Evolutionary conservation across 2,329 filamentous ascomycete species (phyloP).

Genomic region (Paraphoma chrysanthemicola): DNA sequence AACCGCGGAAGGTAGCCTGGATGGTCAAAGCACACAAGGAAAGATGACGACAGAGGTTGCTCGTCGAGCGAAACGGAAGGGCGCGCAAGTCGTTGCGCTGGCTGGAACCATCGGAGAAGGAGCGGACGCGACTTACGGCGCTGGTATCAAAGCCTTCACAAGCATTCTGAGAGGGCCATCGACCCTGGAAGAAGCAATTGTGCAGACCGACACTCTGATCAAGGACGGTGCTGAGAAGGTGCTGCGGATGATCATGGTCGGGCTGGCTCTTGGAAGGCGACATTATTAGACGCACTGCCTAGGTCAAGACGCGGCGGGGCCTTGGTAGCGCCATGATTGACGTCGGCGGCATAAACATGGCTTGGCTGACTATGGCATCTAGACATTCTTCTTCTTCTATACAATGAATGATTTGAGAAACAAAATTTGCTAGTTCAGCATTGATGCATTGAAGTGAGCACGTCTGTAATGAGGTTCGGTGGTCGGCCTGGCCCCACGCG

Average conservation of each 20-base stretch:
- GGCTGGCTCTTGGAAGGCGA: conserved; percentile 31
- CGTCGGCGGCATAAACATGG: not conserved
- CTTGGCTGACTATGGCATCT: not conserved
- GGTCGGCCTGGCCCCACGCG: too few relatives aligned
- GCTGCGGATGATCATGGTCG: conserved; percentile 48
- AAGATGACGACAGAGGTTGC: conserved; percentile 64
- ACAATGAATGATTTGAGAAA: not conserved
- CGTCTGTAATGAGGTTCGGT: too few relatives aligned
- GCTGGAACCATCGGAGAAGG: conserved; percentile 40
- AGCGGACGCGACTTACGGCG: conserved; percentile 34
- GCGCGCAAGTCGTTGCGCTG: conserved; percentile 55
- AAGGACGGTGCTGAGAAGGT: conserved; percentile 48
- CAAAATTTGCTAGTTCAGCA: not conserved
- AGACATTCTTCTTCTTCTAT: not conserved
- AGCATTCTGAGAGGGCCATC: conserved; percentile 44
- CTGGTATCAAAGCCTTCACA: conserved; percentile 46
- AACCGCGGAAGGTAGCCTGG: conserved; percentile 62
- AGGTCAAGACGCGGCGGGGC: not conserved
- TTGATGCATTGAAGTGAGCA: too few relatives aligned
- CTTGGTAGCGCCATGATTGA: not conserved
- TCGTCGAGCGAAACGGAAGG: conserved; percentile 53
- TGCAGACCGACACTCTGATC: conserved; percentile 42
- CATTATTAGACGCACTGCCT: conserved; percentile 11
- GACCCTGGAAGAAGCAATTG: conserved; percentile 44
- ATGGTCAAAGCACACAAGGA: conserved; percentile 59